Conservation (phyloP, 2,329 filamentous ascomycete genomes). For the Sclerotiophoma versabilis region DNA sequence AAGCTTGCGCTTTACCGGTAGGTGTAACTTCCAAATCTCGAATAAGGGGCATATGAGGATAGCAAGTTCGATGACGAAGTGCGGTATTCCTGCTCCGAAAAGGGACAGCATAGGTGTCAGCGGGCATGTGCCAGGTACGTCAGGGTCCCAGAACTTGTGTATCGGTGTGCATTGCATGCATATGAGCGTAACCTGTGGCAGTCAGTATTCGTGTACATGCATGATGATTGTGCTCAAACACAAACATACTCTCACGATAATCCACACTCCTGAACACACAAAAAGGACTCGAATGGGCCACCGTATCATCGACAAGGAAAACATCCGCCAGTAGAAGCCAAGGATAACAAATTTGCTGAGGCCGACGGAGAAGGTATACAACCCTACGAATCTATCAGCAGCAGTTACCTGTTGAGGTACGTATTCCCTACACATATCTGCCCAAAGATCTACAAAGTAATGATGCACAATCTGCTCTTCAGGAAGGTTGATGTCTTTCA, state of each 20-base stretch:
- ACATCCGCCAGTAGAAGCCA: constrained; percentile 35
- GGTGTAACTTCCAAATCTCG: constrained; percentile 27
- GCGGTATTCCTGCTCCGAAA: constrained; percentile 25
- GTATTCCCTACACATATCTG: constrained; percentile 26
- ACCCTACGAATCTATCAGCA: constrained; percentile 10
- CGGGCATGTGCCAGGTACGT: constrained; percentile 21
- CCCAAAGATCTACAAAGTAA: constrained; percentile 31
- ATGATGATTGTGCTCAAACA: not conserved
- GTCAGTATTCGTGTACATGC: not conserved
- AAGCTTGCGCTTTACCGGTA: constrained; percentile 24
- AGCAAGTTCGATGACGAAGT: constrained; percentile 32
- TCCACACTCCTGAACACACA: constrained; percentile 21
- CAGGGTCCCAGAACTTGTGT: constrained; percentile 28
- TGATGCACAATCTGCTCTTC: constrained; percentile 23
- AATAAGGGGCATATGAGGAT: constrained; percentile 31
- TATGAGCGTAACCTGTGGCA: constrained; percentile 24
- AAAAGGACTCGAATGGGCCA: constrained; percentile 29
- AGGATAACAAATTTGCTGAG: constrained; percentile 33
- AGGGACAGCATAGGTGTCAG: constrained; percentile 31
- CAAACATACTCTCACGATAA: constrained; percentile 24
- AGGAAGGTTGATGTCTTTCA: constrained; percentile 23
- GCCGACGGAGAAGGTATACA: constrained; percentile 34
- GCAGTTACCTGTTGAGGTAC: not conserved
- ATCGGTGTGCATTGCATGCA: constrained; percentile 29
- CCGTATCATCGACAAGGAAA: constrained; percentile 25